These are phyloP conservation scores for Artemisia annua DNA, from an alignment of 129 eudicot genomes.

Conservation along the genomic window DNA sequence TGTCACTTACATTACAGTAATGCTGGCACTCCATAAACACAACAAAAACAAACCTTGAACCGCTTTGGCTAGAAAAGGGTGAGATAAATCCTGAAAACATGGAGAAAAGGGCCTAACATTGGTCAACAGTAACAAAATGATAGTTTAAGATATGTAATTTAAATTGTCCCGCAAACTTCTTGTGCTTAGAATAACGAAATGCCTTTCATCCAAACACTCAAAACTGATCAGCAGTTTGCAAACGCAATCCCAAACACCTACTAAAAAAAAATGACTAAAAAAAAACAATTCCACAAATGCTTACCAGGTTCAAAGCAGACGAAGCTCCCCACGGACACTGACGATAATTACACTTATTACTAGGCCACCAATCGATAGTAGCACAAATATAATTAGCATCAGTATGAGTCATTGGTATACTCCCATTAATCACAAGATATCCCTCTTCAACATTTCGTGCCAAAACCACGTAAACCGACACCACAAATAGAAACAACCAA, in stretches of 20 bases:
- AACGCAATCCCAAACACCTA: too few relatives aligned
- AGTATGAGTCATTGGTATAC: slow-evolving; percentile 51
- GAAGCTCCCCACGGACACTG: slow-evolving; percentile 96
- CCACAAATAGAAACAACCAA: slow-evolving; percentile 45
- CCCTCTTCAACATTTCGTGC: slow-evolving; percentile 57
- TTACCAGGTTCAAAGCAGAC: slow-evolving; percentile 75
- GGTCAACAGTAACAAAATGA: slow-evolving; percentile 8
- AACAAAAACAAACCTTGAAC: slow-evolving; percentile 60
- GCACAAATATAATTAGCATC: slow-evolving; percentile 88
- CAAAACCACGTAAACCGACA: slow-evolving; percentile 46
- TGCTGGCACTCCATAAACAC: slow-evolving; percentile 10
- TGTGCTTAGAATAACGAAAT: too few relatives aligned
- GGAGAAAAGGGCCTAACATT: neutral
- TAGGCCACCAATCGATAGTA: slow-evolving; percentile 99
- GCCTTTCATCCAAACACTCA: too few relatives aligned
- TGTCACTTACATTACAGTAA: slow-evolving; percentile 27
- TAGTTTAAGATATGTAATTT: neutral
- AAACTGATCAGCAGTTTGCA: too few relatives aligned
- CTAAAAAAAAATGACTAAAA: neutral
- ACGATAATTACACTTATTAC: slow-evolving; percentile 68
- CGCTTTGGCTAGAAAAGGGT: slow-evolving; percentile 73
- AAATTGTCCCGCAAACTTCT: too few relatives aligned
- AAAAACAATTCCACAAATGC: slow-evolving; percentile 4
- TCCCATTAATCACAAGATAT: slow-evolving; percentile 54
- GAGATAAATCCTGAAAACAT: slow-evolving; percentile 68